Base-by-base conservation (phyloP, 2,329 filamentous ascomycete species). In the Ustulina deusta region DNA sequence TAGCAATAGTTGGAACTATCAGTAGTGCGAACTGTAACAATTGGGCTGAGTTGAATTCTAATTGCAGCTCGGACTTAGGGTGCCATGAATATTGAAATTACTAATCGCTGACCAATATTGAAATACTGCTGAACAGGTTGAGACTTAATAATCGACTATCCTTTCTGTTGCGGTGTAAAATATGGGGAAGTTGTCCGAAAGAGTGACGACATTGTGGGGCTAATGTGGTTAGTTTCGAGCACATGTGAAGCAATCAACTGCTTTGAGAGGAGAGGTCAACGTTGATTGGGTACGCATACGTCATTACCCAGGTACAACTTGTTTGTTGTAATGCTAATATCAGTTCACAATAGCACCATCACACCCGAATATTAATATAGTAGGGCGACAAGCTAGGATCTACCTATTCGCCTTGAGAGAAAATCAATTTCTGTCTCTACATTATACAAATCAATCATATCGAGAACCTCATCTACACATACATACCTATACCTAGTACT, bases 261-360 rank as follows among this genome's bases (percentile, higher is more conserved):
- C 56, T 56, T 65, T 52, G 27, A 57, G 63, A 59, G 25, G 49
- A 34, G 40, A 46, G n/a, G 17, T 15, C 20, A 22, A 22, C 20
- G 27, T 36, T 58, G 62, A 63, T 60, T 63, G 54, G 56, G 13
- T n/a, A 32, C 17, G 11, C 38, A 58, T 59, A 67, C 59, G 65
- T 63, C 65, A 63, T 67, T 11, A 42, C n/a, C n/a, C n/a, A n/a
- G n/a, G n/a, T n/a, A n/a, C 2, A n/a, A 27, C 22, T 40, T 56
- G 36, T 40, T 17, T 42, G 22, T 42, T 22, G 52, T 56, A 42
- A 56, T 38, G 2, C 11, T n/a, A 6, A 15, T 25, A 34, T 22
- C 27, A 57, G 25, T 36, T n/a, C 20, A 15, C 20, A 6, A 48
- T 44, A 17, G 44, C 46, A 17, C 42, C 11, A n/a, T 48, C 48